These are phyloP conservation scores for Xylaria sp. DNA, from an alignment of 2,329 filamentous ascomycete species.

Conservation along the genomic window DNA sequence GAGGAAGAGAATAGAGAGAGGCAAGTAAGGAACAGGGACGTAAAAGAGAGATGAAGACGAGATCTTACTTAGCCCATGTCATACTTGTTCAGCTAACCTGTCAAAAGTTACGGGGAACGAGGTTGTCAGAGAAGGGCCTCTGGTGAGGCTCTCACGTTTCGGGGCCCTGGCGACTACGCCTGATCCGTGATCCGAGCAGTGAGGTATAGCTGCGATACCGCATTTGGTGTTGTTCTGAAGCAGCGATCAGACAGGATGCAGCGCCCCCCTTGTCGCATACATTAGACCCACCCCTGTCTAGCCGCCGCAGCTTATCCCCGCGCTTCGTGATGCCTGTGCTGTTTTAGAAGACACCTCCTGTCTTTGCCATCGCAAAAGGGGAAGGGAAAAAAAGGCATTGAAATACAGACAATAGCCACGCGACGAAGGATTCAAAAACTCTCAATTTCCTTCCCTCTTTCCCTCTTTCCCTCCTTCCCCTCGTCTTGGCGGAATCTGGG, in stretches of 20 bases:
- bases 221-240: conserved; percentile 35
- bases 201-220: conserved; percentile 31
- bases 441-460: background rate
- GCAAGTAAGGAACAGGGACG: conserved; percentile 4
- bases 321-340: conserved; percentile 25
- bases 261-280: conserved; percentile 34
- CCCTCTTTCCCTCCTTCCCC: background rate
- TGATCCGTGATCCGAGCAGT: conserved; percentile 30
- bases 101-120: conserved; percentile 21
- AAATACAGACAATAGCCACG: conserved; percentile 11
- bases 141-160: conserved; percentile 33
- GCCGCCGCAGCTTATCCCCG: conserved; percentile 23
- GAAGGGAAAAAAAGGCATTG: background rate
- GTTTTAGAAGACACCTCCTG: conserved; percentile 21
- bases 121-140: conserved; percentile 15
- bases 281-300: conserved; percentile 28
- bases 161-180: conserved; percentile 21
- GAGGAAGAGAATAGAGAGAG: conserved; percentile 29
- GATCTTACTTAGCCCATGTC: conserved; percentile 7
- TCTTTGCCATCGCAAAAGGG: background rate
- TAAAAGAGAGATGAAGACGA: conserved; percentile 17
- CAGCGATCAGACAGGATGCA: conserved; percentile 38
- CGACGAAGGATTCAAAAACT: background rate
- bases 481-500: background rate
- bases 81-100: conserved; percentile 11